phyloP scores from a whole-genome alignment of 805 yeast genomes.

The Lachancea waltii region DNA sequence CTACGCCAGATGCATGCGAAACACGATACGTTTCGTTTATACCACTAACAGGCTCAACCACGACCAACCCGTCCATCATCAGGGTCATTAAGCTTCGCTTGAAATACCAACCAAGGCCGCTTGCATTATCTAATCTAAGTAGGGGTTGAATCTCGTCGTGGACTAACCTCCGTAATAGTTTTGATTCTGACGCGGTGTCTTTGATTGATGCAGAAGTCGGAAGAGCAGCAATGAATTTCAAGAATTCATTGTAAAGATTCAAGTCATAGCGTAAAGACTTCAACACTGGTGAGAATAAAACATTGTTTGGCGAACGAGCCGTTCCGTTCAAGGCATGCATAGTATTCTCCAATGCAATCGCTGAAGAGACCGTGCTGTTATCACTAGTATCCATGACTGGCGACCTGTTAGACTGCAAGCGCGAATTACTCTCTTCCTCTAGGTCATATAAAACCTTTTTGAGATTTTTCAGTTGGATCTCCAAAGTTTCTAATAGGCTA shows the following conservation, averaged over 20 bases:
- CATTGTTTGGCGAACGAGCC: slow-evolving; percentile 7
- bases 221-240: slow-evolving; percentile 34
- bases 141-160: slow-evolving; percentile 77
- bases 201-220: slow-evolving; percentile 32
- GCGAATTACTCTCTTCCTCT: slow-evolving; percentile 27
- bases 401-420: slow-evolving; percentile 4
- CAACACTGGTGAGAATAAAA: slow-evolving; percentile 37
- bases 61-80: slow-evolving; percentile 72
- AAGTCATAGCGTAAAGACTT: slow-evolving; percentile 40
- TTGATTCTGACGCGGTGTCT: slow-evolving; percentile 38
- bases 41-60: slow-evolving; percentile 82
- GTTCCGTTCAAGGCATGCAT: slow-evolving; percentile 12
- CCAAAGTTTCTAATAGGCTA: slow-evolving; percentile 53
- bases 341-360: slow-evolving; percentile 19
- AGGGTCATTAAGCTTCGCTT: slow-evolving; percentile 56
- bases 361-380: slow-evolving; percentile 12
- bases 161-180: slow-evolving; percentile 58
- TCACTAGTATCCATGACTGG: slow-evolving; percentile 13
- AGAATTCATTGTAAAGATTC: slow-evolving; percentile 34
- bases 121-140: slow-evolving; percentile 54
- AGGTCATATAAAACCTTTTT: slow-evolving; percentile 53
- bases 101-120: slow-evolving; percentile 56
- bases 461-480: slow-evolving; percentile 60
- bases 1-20: slow-evolving; percentile 14
- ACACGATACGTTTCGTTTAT: slow-evolving; percentile 65